Percentiles rank a stretch among this genome's conserved stretches.
These are phyloP conservation scores for Hypomontagnella monticulosa DNA, from an alignment of 495 filamentous ascomycete species.

Conservation along the genomic window DNA sequence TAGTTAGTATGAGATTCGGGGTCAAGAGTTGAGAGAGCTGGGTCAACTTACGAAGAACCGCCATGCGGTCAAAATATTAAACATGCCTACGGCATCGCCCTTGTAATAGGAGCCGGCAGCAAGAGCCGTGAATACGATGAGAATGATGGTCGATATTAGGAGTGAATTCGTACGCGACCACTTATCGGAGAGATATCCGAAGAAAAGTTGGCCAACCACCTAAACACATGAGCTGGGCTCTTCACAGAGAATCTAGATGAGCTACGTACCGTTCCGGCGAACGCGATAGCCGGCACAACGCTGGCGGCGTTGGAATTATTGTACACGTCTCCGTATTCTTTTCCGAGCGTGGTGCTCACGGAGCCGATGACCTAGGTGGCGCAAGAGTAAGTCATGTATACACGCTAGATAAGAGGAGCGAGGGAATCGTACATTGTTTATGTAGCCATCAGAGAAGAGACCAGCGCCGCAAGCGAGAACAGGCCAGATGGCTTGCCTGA, in stretches of 20 bases:
- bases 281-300: conserved; percentile 81
- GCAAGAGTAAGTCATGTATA: conserved; percentile 10
- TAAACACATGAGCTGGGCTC: conserved; percentile 22
- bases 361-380: conserved; percentile 77
- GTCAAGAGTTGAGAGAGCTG: neutral
- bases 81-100: conserved; percentile 72
- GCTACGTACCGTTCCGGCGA: conserved; percentile 75
- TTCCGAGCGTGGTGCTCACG: conserved; percentile 74
- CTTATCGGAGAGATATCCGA: conserved; percentile 83
- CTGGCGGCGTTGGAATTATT: conserved; percentile 69
- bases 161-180: conserved; percentile 86
- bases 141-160: conserved; percentile 79
- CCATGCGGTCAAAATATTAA: conserved; percentile 85
- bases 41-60: conserved; percentile 76
- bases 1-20: conserved; percentile 3
- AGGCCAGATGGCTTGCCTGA: conserved; percentile 50
- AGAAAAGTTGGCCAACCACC: conserved; percentile 81
- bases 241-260: neutral
- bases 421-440: conserved; percentile 71
- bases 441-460: conserved; percentile 89
- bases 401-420: conserved; percentile 3
- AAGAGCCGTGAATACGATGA: conserved; percentile 86
- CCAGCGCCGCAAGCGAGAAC: conserved; percentile 87
- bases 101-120: conserved; percentile 77
- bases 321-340: conserved; percentile 72